phyloP scores from a whole-genome alignment of 441 rosid species.

The Populus tomentosa region DNA sequence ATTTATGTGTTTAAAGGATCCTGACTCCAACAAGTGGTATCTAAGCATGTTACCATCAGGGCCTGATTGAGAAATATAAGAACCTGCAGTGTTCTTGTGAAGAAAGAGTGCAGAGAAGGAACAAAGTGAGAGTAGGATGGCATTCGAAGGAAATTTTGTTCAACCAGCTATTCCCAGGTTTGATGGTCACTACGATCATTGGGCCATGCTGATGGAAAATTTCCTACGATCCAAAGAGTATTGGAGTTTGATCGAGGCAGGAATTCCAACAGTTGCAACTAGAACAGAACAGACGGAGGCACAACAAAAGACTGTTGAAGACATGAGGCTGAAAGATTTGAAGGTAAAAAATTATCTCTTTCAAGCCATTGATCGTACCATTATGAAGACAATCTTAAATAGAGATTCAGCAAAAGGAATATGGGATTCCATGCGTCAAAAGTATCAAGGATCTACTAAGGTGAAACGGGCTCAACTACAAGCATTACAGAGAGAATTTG shows the following conservation, averaged over 20 bases:
- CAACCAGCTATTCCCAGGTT: too few relatives aligned
- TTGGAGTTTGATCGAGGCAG: background rate
- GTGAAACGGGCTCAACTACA: background rate
- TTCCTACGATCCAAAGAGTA: too few relatives aligned
- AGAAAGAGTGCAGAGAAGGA: too few relatives aligned
- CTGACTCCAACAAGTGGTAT: too few relatives aligned
- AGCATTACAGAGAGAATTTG: background rate
- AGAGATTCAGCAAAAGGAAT: background rate
- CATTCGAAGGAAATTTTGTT: too few relatives aligned
- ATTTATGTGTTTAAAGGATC: too few relatives aligned
- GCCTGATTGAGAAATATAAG: too few relatives aligned
- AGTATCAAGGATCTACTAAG: background rate
- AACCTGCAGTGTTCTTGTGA: too few relatives aligned
- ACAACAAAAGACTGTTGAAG: background rate
- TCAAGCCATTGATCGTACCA: background rate
- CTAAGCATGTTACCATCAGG: background rate
- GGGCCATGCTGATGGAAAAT: too few relatives aligned
- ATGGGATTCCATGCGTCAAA: background rate
- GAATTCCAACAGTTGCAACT: background rate
- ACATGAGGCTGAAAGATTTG: background rate
- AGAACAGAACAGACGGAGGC: background rate
- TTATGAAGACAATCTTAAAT: background rate
- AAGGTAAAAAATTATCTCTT: background rate
- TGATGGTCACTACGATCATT: too few relatives aligned
- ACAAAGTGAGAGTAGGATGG: too few relatives aligned